Percentiles rank a stretch among this genome's conserved stretches.
Evolutionary conservation across 192 early-diverging fungal species (phyloP).

Genomic region (Linnemannia exigua): DNA sequence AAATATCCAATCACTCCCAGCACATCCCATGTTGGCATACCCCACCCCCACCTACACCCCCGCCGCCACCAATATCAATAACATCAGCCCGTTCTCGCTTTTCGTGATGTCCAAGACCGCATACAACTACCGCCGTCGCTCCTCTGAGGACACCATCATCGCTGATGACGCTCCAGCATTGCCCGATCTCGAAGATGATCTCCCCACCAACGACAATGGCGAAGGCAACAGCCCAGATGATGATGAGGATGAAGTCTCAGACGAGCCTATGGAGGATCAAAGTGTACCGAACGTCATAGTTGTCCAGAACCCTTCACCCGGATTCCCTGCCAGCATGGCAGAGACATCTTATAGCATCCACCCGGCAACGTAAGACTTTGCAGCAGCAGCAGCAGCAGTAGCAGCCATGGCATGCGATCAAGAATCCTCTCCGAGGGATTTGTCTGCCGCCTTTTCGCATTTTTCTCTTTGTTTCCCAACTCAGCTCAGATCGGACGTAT

Average conservation of each 20-base stretch:
- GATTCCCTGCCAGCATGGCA: not conserved
- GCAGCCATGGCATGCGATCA: too few species aligned
- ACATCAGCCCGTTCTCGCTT: not conserved
- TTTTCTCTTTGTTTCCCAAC: too few species aligned
- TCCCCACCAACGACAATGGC: not conserved
- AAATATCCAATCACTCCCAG: not conserved
- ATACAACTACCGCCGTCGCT: not conserved
- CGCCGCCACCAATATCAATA: too few species aligned
- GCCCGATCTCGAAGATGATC: not conserved
- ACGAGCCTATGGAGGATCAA: not conserved
- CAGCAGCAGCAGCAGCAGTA: too few species aligned
- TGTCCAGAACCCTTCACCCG: not conserved
- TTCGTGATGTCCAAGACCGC: constrained; percentile 8
- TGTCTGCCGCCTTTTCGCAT: too few species aligned
- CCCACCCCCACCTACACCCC: not conserved
- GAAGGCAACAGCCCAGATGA: not conserved
- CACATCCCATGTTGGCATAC: not conserved
- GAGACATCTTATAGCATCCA: not conserved
- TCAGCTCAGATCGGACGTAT: too few species aligned
- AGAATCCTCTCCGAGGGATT: not conserved
- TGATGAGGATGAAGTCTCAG: not conserved
- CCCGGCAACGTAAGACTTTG: not conserved
- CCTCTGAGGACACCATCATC: not conserved
- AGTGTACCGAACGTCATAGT: constrained; percentile 10
- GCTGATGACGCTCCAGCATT: not conserved